These are phyloP conservation scores for Teratosphaeria destructans DNA, from an alignment of 2,329 filamentous ascomycete species.

Conservation along the genomic window DNA sequence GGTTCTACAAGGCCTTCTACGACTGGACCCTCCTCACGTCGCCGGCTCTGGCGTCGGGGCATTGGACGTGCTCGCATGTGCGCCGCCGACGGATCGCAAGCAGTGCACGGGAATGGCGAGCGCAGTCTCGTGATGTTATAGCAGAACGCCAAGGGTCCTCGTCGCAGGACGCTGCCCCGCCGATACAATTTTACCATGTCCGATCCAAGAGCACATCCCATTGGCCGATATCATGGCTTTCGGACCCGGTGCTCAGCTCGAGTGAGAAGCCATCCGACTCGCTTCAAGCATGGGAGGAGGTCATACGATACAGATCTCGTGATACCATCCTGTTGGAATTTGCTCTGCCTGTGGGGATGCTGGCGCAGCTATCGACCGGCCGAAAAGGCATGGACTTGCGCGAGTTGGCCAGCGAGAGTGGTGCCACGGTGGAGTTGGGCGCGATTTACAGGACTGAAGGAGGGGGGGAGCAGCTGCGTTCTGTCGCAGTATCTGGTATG, in stretches of 20 bases:
- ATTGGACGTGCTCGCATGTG: not conserved
- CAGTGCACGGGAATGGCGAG: not conserved
- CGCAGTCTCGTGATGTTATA: not conserved
- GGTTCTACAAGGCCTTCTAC: slow-evolving; percentile 37
- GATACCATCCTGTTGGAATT: slow-evolving; percentile 11
- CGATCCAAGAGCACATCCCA: not conserved
- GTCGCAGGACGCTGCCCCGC: not conserved
- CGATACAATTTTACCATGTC: not conserved
- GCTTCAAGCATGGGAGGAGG: slow-evolving; percentile 8
- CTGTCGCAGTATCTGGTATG: slow-evolving; percentile 11
- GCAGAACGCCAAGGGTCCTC: not conserved
- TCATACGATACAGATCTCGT: slow-evolving; percentile 11
- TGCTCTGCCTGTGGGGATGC: slow-evolving; percentile 2
- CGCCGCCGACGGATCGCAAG: not conserved
- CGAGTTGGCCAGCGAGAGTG: not conserved
- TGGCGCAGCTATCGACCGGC: not conserved
- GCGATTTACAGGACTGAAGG: not conserved
- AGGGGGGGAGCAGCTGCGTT: not conserved
- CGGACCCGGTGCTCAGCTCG: slow-evolving; percentile 2
- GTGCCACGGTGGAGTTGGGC: slow-evolving; percentile 8
- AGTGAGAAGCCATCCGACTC: slow-evolving; percentile 8
- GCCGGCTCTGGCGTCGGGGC: not conserved
- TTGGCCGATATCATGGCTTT: not conserved
- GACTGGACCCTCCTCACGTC: slow-evolving; percentile 28
- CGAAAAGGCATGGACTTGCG: slow-evolving; percentile 3